These are phyloP conservation scores for Macadamia tetraphylla DNA, from an alignment of 164 flowering plant species.

Conservation along the genomic window DNA sequence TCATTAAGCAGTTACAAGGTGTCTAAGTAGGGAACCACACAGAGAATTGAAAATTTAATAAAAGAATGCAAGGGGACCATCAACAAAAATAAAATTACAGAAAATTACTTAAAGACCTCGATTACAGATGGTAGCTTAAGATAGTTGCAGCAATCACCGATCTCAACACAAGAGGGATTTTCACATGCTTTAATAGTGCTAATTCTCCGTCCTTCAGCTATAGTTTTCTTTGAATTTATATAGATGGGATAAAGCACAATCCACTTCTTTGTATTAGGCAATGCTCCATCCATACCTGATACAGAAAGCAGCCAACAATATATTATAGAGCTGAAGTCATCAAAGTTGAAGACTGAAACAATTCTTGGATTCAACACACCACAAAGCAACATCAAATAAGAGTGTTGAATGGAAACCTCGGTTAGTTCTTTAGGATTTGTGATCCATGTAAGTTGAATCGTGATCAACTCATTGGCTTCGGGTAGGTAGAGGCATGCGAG, in stretches of 20 bases:
- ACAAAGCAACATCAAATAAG: no score
- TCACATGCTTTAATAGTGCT: conserved; percentile 65
- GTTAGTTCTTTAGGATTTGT: no score
- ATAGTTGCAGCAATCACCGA: conserved; percentile 61
- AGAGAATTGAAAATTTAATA: neutral
- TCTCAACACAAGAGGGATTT: conserved; percentile 76
- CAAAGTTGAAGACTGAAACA: no score
- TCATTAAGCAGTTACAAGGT: neutral
- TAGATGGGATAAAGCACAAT: conserved; percentile 72
- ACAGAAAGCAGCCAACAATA: no score
- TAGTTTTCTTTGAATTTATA: conserved; percentile 85
- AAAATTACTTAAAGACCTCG: conserved; percentile 38
- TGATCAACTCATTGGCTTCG: no score
- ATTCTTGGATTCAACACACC: no score
- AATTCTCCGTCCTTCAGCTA: conserved; percentile 83
- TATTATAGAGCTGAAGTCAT: no score
- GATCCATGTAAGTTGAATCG: no score
- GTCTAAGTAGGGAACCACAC: neutral
- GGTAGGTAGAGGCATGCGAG: no score
- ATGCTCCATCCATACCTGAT: conserved; percentile 38
- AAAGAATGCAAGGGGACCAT: neutral
- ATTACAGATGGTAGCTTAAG: conserved; percentile 62
- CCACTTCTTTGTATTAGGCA: conserved; percentile 69
- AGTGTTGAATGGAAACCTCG: no score
- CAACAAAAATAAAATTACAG: neutral